These are phyloP conservation scores for Trametes sanguinea DNA, from an alignment of 768 basidiomycete genomes.

Conservation along the genomic window DNA sequence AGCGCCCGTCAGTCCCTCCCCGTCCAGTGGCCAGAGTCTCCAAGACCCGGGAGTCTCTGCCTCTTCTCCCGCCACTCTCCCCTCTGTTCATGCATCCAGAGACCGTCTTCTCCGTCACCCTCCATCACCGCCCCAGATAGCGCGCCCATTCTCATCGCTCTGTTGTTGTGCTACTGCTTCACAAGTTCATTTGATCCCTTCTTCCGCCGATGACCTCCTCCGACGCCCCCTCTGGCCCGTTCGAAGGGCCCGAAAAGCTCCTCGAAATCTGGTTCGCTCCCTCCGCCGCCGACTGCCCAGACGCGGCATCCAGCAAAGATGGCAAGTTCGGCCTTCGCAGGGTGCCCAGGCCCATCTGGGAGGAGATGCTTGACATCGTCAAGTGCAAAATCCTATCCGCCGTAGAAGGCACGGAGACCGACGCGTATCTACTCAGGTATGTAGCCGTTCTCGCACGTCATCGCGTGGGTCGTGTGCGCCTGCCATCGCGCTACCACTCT, in stretches of 20 bases:
- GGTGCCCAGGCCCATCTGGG: conserved; percentile 81
- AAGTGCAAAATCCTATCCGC: conserved; percentile 94
- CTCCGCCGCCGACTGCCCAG: conserved; percentile 60
- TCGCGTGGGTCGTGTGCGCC: conserved; percentile 49
- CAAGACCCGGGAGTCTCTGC: not conserved
- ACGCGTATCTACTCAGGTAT: conserved; percentile 95
- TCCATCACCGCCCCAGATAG: conserved; percentile 32
- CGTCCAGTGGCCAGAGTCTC: too few species aligned
- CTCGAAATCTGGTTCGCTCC: conserved; percentile 98
- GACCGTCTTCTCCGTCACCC: conserved; percentile 17
- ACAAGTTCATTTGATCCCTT: too few species aligned
- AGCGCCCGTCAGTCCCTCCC: not conserved
- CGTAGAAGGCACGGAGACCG: conserved; percentile 84
- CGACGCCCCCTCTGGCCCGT: conserved; percentile 36
- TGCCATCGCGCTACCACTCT: not conserved
- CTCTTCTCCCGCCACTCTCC: conserved; percentile 7
- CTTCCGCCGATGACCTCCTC: conserved; percentile 10
- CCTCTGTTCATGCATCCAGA: conserved; percentile 32
- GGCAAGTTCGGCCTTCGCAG: conserved; percentile 72
- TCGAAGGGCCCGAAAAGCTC: conserved; percentile 94
- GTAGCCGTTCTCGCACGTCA: conserved; percentile 26
- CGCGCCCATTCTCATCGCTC: conserved; percentile 5
- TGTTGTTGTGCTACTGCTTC: not conserved
- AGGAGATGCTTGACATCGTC: conserved; percentile 96
- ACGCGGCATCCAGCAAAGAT: conserved; percentile 38